These are phyloP conservation scores for Eutrema yunnanense DNA, from an alignment of 345 rosid genomes.

Conservation along the genomic window DNA sequence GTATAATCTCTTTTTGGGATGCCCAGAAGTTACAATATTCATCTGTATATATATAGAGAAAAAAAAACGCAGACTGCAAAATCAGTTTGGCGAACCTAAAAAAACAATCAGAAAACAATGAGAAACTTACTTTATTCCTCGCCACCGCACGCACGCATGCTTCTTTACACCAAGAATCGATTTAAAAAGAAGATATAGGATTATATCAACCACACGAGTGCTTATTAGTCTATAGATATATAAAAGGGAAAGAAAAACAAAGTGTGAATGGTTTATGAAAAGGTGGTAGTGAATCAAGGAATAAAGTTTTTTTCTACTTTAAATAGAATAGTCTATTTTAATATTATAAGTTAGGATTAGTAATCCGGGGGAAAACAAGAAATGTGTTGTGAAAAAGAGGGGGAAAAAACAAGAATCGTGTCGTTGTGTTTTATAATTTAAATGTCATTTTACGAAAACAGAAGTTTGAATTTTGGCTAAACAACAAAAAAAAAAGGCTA, in stretches of 20 bases:
- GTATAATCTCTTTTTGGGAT: neutral
- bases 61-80: neutral
- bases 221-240: neutral
- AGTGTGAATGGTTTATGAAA: slow-evolving; percentile 9
- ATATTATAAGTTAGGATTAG: neutral
- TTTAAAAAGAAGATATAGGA: slow-evolving; percentile 10
- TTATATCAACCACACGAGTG: slow-evolving; percentile 24
- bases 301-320: slow-evolving; percentile 16
- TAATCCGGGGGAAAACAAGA: neutral
- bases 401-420: neutral
- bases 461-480: neutral
- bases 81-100: neutral
- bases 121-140: slow-evolving; percentile 2
- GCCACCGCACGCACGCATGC: slow-evolving; percentile 16
- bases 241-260: neutral
- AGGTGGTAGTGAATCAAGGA: slow-evolving; percentile 10
- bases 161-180: slow-evolving; percentile 19
- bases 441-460: neutral
- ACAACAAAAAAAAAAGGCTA: neutral
- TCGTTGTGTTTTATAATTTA: neutral
- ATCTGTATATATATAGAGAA: neutral
- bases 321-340: neutral
- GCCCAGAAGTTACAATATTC: too few species aligned
- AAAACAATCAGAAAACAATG: neutral
- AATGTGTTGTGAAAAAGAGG: neutral